Evolutionary conservation across 2,329 filamentous ascomycete genomes (phyloP).

Genomic region (Aurifilum marmelostoma): DNA sequence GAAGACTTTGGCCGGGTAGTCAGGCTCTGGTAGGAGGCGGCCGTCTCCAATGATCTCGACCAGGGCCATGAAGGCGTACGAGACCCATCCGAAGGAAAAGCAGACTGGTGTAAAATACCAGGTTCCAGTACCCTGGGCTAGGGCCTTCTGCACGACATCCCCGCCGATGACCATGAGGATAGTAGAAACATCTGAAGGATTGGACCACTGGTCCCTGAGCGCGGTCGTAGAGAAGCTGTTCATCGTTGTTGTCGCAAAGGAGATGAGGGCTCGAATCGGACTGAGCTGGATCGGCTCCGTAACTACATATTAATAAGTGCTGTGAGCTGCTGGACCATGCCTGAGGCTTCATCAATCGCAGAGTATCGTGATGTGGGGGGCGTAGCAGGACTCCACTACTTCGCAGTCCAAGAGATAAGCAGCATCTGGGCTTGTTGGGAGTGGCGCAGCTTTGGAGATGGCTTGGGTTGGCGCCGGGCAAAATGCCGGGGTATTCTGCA

Average conservation of each 20-base stretch:
- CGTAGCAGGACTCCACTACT: background rate
- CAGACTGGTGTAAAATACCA: conserved; percentile 32
- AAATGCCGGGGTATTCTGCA: too few species aligned
- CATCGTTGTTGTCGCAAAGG: background rate
- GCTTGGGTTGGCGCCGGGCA: too few species aligned
- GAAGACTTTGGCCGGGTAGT: conserved; percentile 33
- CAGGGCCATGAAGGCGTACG: conserved; percentile 31
- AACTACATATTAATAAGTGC: background rate
- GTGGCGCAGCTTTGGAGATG: too few species aligned
- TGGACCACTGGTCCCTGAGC: conserved; percentile 27
- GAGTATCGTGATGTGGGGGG: background rate
- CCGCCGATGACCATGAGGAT: conserved; percentile 33
- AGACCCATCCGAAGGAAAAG: conserved; percentile 35
- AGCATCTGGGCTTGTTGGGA: background rate
- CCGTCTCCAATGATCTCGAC: conserved; percentile 31
- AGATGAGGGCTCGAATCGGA: background rate
- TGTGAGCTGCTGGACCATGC: too few species aligned
- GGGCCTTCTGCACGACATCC: conserved; percentile 31
- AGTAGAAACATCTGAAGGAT: conserved; percentile 27
- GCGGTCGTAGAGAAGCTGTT: background rate
- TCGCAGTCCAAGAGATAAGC: background rate
- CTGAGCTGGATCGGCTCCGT: background rate
- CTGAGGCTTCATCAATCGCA: too few species aligned
- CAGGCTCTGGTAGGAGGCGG: conserved; percentile 28
- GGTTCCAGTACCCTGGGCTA: conserved; percentile 30